These are phyloP conservation scores for Schrenkiella parvula DNA, from an alignment of 345 rosid species.

Conservation along the genomic window DNA sequence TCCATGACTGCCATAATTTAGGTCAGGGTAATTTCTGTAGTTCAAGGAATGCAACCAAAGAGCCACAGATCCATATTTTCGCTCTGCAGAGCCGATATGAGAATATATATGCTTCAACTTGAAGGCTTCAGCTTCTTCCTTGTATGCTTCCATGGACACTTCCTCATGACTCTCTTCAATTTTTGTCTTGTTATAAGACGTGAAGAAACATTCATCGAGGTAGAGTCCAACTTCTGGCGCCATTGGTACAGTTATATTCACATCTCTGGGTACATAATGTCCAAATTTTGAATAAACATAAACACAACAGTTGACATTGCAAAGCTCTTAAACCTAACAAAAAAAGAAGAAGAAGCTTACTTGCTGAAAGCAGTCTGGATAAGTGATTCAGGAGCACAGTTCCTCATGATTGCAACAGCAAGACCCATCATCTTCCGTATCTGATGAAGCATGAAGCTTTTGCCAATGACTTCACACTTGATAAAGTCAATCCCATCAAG, in stretches of 20 bases:
- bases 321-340: background rate
- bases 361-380: constrained; percentile 63
- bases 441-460: constrained; percentile 99
- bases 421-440: constrained; percentile 93
- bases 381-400: constrained; percentile 65
- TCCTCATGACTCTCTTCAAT: constrained; percentile 73
- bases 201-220: constrained; percentile 81
- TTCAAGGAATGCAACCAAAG: constrained; percentile 95
- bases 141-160: constrained; percentile 68
- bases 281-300: background rate
- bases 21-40: constrained; percentile 76
- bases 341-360: constrained; percentile 37
- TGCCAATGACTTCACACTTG: constrained; percentile 84
- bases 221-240: constrained; percentile 94
- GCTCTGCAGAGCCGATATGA: constrained; percentile 68
- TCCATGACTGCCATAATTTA: constrained; percentile 15
- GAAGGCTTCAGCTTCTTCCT: constrained; percentile 69
- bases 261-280: constrained; percentile 42
- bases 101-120: constrained; percentile 74
- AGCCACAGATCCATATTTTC: constrained; percentile 70
- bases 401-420: constrained; percentile 82
- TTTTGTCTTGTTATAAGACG: constrained; percentile 65
- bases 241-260: constrained; percentile 67
- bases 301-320: background rate
- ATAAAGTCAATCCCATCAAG: constrained; percentile 82